phyloP scores from a whole-genome alignment of 352 stramenopile genomes.

The Phytophthora rubi region DNA sequence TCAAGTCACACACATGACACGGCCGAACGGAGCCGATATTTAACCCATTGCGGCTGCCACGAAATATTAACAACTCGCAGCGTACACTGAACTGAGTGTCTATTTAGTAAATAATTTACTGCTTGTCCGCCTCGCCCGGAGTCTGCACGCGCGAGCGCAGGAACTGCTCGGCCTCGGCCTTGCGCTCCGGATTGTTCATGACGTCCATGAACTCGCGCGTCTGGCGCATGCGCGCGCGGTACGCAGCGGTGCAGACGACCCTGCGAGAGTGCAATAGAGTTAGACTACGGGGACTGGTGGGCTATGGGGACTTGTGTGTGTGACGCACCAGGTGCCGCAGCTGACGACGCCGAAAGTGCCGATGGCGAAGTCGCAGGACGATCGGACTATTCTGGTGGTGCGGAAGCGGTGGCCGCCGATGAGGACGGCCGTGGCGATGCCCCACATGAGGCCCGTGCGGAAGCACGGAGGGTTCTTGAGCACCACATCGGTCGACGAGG shows the following conservation, averaged over 20 bases:
- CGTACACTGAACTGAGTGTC: background rate
- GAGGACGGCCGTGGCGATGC: slow-evolving; percentile 62
- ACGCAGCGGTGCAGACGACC: slow-evolving; percentile 65
- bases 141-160: slow-evolving; percentile 63
- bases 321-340: slow-evolving; percentile 54
- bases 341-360: slow-evolving; percentile 66
- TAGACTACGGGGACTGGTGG: background rate
- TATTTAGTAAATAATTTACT: slow-evolving; percentile 9
- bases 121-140: slow-evolving; percentile 14
- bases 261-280: slow-evolving; percentile 28
- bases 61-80: slow-evolving; percentile 43
- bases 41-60: slow-evolving; percentile 33
- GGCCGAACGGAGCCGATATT: slow-evolving; percentile 39
- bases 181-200: slow-evolving; percentile 83
- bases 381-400: slow-evolving; percentile 57
- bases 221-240: slow-evolving; percentile 57
- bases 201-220: slow-evolving; percentile 85
- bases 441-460: slow-evolving; percentile 79
- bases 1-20: background rate
- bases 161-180: slow-evolving; percentile 80
- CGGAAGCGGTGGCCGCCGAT: slow-evolving; percentile 79
- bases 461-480: slow-evolving; percentile 84
- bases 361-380: slow-evolving; percentile 71
- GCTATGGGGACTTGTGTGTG: background rate
- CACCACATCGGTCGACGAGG: slow-evolving; percentile 39